Evolutionary conservation across 1,284 basidiomycete genomes (phyloP).

Genomic region (Ceraceosorus bombacis): DNA sequence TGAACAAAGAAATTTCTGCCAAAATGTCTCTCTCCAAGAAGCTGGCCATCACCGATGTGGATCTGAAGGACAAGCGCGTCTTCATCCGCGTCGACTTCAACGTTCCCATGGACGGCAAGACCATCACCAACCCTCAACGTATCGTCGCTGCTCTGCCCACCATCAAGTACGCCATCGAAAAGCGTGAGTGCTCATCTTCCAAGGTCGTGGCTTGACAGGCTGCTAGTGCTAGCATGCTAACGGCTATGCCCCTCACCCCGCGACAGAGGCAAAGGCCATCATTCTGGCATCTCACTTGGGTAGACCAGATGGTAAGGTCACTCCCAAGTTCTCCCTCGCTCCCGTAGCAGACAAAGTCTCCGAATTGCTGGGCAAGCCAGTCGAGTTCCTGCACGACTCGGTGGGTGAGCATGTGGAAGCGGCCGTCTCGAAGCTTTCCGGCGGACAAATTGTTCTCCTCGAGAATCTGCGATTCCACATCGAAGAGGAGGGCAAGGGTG

Average conservation of each 20-base stretch:
- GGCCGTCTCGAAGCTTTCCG: constrained; percentile 62
- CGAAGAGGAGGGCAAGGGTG: constrained; percentile 90
- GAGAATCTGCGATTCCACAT: constrained; percentile 98
- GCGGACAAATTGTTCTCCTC: constrained; percentile 79
- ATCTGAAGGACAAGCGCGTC: constrained; percentile 82
- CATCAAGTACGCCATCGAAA: constrained; percentile 84
- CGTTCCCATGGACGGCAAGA: constrained; percentile 73
- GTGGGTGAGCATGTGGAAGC: constrained; percentile 76
- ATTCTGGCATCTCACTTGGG: constrained; percentile 97
- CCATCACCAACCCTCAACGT: constrained; percentile 90
- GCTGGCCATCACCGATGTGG: constrained; percentile 70
- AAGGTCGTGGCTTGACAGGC: neutral
- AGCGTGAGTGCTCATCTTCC: constrained; percentile 55
- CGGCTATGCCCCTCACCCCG: neutral
- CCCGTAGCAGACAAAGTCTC: constrained; percentile 61
- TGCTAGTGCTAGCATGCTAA: neutral
- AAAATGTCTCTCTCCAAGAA: constrained; percentile 90
- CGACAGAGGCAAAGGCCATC: constrained; percentile 69
- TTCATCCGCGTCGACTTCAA: constrained; percentile 76
- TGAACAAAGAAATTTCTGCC: constrained; percentile 12
- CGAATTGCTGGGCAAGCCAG: constrained; percentile 41
- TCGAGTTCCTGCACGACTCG: constrained; percentile 78
- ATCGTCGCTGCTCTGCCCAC: constrained; percentile 94
- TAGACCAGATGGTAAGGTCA: constrained; percentile 85
- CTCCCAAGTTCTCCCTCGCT: constrained; percentile 82